A percentile compares a stretch with the other conserved stretches of the same genome.
Evolutionary conservation across 768 basidiomycete species (phyloP).

Genomic region (Hydnum rufescens): DNA sequence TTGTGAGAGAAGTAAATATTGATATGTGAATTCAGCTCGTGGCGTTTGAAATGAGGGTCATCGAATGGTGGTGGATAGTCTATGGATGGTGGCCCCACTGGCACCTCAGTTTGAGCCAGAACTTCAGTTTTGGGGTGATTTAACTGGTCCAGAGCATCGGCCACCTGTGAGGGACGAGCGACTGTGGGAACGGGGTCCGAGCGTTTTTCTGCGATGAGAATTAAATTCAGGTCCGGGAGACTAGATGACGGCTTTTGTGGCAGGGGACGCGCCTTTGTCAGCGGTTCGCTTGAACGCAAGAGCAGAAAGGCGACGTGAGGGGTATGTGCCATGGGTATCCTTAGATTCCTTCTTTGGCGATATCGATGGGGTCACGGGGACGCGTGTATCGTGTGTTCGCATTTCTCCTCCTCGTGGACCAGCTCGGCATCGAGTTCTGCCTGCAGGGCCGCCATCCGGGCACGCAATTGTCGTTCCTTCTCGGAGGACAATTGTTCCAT

Average conservation of each 20-base stretch:
- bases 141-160: neutral
- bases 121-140: neutral
- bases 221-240: neutral
- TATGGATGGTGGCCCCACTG: neutral
- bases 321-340: neutral
- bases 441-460: neutral
- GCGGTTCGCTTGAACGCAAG: neutral
- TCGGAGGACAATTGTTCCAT: too few species aligned
- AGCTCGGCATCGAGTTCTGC: neutral
- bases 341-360: neutral
- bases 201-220: neutral
- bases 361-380: neutral
- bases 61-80: constrained; percentile 31
- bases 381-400: neutral
- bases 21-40: constrained; percentile 88
- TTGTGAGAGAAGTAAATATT: constrained; percentile 23
- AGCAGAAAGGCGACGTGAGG: neutral
- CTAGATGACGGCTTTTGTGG: neutral
- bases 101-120: neutral
- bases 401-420: neutral
- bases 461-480: neutral
- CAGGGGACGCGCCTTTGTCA: neutral
- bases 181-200: neutral
- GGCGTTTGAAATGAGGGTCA: constrained; percentile 52
- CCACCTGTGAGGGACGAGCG: neutral